Evolutionary conservation across 139 green algal genomes (phyloP), one percentile per base, ranked within the genome.

Genomic region (Closterium sp.): DNA sequence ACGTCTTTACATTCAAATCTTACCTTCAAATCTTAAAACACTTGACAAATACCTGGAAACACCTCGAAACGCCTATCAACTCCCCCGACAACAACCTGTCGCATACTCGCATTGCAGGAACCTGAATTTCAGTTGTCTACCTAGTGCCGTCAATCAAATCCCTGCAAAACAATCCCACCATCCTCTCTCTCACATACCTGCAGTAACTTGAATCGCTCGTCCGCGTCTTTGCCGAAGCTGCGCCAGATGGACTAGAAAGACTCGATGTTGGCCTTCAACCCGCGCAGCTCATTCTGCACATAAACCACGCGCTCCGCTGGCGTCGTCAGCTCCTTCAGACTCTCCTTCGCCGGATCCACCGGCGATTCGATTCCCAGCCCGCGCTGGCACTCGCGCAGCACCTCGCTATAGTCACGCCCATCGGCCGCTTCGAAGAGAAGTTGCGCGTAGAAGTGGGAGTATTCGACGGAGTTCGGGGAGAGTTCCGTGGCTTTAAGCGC

Each of bases 381-480:
- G 21, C 89, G 84, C 31, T 92, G 70, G 31, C 89, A 92, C 89
- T 89, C 89, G 31, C 31, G 70, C 24, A 92, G 9, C 4, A 92
- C 89, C 89, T 92, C 89, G 89, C 85, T 42, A 86, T 92, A 92
- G 85, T 32, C 89, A 86, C 85, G 86, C 24, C 89, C 85, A 22
- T 92, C 89, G 7, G 89, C 70, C 9, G 38, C 34, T 31, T 92
- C 89, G 34, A 92, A 92, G 24, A 92, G 85, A 22, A 92, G 45
- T 70, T 92, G 89, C 31, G 89, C 89, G 45, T 92, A 89, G 29
- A 92, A 92, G 34, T 92, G 89, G 27, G 89, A 24, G 85, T 90
- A 89, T 27, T 88, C 89, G n/a, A 92, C 89, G 27, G 89, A 92
- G 31, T 42, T 70, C 17, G 89, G 45, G 19, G 70, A 79, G 31